These are phyloP conservation scores for Boletus rex-veris DNA, from an alignment of 768 basidiomycete genomes.

Conservation along the genomic window DNA sequence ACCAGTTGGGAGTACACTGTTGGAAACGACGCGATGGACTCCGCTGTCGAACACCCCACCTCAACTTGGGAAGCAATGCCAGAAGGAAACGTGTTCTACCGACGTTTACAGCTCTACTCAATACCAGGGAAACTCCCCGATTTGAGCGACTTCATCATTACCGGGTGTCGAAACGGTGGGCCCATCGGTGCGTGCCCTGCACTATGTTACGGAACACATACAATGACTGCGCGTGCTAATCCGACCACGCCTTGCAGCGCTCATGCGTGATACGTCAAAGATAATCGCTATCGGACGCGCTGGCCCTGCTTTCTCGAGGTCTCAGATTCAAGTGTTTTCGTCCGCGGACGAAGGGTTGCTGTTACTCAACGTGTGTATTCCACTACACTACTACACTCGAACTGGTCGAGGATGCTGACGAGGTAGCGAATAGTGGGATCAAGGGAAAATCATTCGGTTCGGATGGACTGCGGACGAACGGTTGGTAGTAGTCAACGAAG, in stretches of 20 bases:
- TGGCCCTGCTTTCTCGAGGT: conserved; percentile 57
- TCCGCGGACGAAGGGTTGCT: conserved; percentile 73
- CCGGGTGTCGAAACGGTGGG: conserved; percentile 83
- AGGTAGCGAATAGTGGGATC: conserved; percentile 73
- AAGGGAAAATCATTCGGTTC: conserved; percentile 74
- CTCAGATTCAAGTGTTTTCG: conserved; percentile 86
- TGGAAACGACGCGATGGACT: conserved; percentile 21
- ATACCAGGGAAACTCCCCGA: conserved; percentile 76
- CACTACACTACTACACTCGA: not conserved
- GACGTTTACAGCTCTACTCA: conserved; percentile 79
- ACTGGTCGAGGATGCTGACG: conserved; percentile 7
- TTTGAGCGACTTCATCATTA: conserved; percentile 73
- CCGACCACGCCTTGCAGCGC: conserved; percentile 44
- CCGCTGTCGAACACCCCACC: conserved; percentile 68
- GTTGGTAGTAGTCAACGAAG: conserved; percentile 84
- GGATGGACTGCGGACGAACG: conserved; percentile 84
- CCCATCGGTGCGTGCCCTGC: conserved; percentile 64
- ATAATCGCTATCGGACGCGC: conserved; percentile 66
- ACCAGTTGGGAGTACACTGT: not conserved
- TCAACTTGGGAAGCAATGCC: conserved; percentile 89
- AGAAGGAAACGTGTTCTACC: conserved; percentile 83
- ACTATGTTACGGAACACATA: not conserved
- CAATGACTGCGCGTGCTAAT: conserved; percentile 1
- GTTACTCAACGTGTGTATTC: conserved; percentile 65
- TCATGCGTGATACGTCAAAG: conserved; percentile 84